phyloP scores from a whole-genome alignment of 2,329 filamentous ascomycete genomes.

The Claviceps pusilla region DNA sequence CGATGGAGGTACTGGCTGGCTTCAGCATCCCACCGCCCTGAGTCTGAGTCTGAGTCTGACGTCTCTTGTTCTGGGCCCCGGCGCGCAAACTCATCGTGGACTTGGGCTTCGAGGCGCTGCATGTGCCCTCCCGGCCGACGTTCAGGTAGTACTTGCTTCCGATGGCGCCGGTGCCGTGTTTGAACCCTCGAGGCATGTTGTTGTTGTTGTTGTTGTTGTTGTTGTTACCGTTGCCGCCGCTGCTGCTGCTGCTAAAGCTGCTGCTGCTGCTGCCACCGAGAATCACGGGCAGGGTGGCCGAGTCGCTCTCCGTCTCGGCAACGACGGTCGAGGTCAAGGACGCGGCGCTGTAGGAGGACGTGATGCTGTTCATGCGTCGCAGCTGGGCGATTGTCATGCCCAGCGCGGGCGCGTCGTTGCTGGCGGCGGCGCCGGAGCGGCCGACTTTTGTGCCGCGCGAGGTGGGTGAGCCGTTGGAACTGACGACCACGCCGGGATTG shows the following conservation, averaged over 20 bases:
- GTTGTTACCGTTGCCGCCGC: background rate
- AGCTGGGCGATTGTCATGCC: constrained; percentile 35
- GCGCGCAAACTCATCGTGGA: constrained; percentile 7
- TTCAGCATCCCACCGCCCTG: background rate
- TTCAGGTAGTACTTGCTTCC: constrained; percentile 33
- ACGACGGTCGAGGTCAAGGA: constrained; percentile 19
- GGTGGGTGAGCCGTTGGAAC: constrained; percentile 12
- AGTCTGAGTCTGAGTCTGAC: background rate
- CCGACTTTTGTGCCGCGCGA: constrained; percentile 7
- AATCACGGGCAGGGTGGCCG: constrained; percentile 24
- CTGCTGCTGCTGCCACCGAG: constrained; percentile 19
- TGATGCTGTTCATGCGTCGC: constrained; percentile 41
- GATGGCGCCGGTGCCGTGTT: constrained; percentile 12
- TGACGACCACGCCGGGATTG: constrained; percentile 1
- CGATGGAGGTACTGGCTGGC: background rate
- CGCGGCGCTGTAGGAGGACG: constrained; percentile 29
- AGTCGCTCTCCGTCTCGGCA: constrained; percentile 17
- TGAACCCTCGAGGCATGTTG: background rate
- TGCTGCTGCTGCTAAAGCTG: constrained; percentile 22
- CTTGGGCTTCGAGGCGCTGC: constrained; percentile 7
- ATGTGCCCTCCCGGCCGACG: constrained; percentile 10
- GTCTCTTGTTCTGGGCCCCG: background rate
- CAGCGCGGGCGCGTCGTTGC: constrained; percentile 13
- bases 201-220: background rate
- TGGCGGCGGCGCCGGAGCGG: background rate